Base-by-base conservation (phyloP, 164 flowering plant species). In the Buxus sempervirens region DNA sequence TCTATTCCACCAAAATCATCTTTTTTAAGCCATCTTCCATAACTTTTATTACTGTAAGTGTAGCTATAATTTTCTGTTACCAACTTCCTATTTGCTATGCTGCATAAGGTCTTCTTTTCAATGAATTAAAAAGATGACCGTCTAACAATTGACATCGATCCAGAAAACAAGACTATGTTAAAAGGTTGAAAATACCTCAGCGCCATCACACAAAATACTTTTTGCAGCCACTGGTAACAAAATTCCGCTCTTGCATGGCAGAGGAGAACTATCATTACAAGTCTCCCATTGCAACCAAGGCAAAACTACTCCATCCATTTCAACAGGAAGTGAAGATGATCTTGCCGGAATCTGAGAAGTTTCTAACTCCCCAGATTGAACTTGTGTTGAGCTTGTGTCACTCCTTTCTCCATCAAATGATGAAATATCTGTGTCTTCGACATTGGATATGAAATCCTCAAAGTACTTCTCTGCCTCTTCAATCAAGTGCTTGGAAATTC, bases 211-310 rank as follows among this genome's bases (percentile, higher is more conserved):
- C 9, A 69, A 21, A 36, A 58, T 58, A 72, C 76, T 45, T 41
- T 63, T 68, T 19, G 86, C 74, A 54, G 81, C 70, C 27, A 54
- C n/a, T 20, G 77, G 78, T 32, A 71, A 68, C 45, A 75, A 69
- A 32, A 60, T 67, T 57, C 73, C 81, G 26, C 60, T 76, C 75
- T 75, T 80, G 71, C 65, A 63, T 49, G 76, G 32, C 19, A 70
- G 54, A 49, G 88, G 84, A 64, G 93, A 74, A 55, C 62, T 65
- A 71, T 90, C 92, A 79, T 72, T 80, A 63, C 79, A 69, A 45
- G 96, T 86, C 76, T 93, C 99, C 99, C 99, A 96, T 58, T 86
- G 82, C 84, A 96, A 78, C 99, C 99, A 96, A 49, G 99, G 99
- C 61, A 96, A 73, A 55, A 80, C 76, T 69, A 96, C 83, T 21